phyloP scores from a whole-genome alignment of 306 rosid genomes.

The Fragaria nilgerrensis region DNA sequence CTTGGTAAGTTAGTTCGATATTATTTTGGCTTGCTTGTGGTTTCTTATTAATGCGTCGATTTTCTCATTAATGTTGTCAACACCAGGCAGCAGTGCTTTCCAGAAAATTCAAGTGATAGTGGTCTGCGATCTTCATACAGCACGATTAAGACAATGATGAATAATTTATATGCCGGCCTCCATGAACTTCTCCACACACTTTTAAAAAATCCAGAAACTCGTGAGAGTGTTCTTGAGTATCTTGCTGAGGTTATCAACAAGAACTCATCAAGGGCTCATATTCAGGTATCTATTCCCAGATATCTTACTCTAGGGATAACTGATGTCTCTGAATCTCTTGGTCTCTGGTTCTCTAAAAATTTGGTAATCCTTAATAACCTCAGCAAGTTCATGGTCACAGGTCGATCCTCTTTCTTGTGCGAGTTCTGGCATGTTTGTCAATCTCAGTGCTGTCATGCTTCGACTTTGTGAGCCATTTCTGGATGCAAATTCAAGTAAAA shows the following conservation, averaged over 20 bases:
- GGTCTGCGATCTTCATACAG: slow-evolving; percentile 81
- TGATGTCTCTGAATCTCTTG: neutral
- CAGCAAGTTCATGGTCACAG: slow-evolving; percentile 33
- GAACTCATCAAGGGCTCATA: slow-evolving; percentile 96
- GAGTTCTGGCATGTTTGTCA: slow-evolving; percentile 99
- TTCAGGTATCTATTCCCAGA: slow-evolving; percentile 53
- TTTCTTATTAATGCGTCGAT: slow-evolving; percentile 9
- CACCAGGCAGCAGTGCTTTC: slow-evolving; percentile 89
- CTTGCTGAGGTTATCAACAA: slow-evolving; percentile 90
- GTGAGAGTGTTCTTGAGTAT: slow-evolving; percentile 81
- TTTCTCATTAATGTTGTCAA: slow-evolving; percentile 18
- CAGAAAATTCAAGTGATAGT: slow-evolving; percentile 76
- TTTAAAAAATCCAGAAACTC: slow-evolving; percentile 78
- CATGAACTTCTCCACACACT: slow-evolving; percentile 71
- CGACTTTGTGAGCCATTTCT: slow-evolving; percentile 93
- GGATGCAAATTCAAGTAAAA: slow-evolving; percentile 80
- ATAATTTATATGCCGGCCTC: slow-evolving; percentile 78
- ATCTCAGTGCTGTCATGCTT: slow-evolving; percentile 95
- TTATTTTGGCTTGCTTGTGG: neutral
- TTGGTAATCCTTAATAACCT: neutral
- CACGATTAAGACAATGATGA: slow-evolving; percentile 80
- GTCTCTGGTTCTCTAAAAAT: slow-evolving; percentile 15
- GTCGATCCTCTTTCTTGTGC: slow-evolving; percentile 91
- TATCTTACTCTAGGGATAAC: neutral
- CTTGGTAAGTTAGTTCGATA: neutral